Conservation (phyloP, 768 basidiomycete genomes). For the Suillus paluster region DNA sequence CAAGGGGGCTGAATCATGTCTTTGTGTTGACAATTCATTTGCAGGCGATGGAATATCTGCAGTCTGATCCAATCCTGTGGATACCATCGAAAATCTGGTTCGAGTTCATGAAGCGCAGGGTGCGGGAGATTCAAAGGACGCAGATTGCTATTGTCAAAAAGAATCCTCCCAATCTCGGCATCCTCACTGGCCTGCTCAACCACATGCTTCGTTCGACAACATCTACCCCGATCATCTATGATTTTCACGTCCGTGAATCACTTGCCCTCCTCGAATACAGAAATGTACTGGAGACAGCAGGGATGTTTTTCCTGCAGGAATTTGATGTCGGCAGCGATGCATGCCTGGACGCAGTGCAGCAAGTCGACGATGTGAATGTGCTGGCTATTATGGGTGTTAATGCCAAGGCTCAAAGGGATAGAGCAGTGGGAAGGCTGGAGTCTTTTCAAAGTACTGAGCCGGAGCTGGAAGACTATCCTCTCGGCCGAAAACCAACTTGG, state of each 20-base stretch:
- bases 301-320: too few species aligned
- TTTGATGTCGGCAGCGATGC: too few species aligned
- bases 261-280: constrained; percentile 14
- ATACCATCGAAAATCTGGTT: constrained; percentile 14
- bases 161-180: constrained; percentile 11
- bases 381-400: too few species aligned
- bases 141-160: background rate
- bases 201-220: constrained; percentile 10
- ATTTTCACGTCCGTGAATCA: constrained; percentile 16
- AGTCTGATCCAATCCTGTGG: constrained; percentile 14
- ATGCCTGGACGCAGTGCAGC: too few species aligned
- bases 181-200: constrained; percentile 13
- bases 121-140: constrained; percentile 4
- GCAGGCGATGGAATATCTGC: constrained; percentile 4
- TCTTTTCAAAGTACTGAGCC: background rate
- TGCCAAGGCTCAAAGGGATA: background rate
- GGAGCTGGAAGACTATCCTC: background rate
- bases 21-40: too few species aligned
- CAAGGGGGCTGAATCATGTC: background rate
- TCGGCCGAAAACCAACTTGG: constrained; percentile 7
- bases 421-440: background rate
- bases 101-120: background rate
- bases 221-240: constrained; percentile 14
- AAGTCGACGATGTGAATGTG: too few species aligned
- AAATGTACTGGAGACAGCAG: too few species aligned